phyloP scores from a whole-genome alignment of 2,329 filamentous ascomycete genomes.

The Coniochaeta sp. region DNA sequence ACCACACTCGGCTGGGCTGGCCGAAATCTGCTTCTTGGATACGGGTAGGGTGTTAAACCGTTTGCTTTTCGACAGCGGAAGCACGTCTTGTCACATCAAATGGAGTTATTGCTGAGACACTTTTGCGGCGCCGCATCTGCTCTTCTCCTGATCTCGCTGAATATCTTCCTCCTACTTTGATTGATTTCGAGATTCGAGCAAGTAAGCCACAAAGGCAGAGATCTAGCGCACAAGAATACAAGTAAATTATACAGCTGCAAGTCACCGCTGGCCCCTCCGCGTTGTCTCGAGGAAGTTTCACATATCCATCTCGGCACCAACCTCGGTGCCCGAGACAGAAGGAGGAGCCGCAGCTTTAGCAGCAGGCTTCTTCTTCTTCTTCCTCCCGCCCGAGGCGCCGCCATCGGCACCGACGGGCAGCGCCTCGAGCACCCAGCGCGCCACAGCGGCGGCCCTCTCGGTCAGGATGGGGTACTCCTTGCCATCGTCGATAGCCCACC shows the following conservation, averaged over 20 bases:
- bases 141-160: too few relatives aligned
- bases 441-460: slow-evolving; percentile 61
- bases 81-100: too few relatives aligned
- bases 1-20: background rate
- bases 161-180: too few relatives aligned
- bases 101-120: too few relatives aligned
- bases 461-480: slow-evolving; percentile 65
- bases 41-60: background rate
- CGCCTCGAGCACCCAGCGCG: slow-evolving; percentile 61
- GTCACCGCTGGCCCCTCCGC: too few relatives aligned
- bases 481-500: slow-evolving; percentile 58
- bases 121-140: too few relatives aligned
- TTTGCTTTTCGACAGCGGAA: too few relatives aligned
- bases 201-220: too few relatives aligned
- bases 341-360: background rate
- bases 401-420: slow-evolving; percentile 27
- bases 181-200: too few relatives aligned
- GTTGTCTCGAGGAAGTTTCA: too few relatives aligned
- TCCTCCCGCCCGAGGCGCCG: slow-evolving; percentile 25
- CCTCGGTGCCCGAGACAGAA: background rate
- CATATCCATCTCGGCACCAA: background rate
- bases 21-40: slow-evolving; percentile 3
- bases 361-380: slow-evolving; percentile 25
- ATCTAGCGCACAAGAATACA: too few relatives aligned
- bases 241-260: too few relatives aligned